Conservation (phyloP, 139 green algal species). For the Chlorella sorokiniana region DNA sequence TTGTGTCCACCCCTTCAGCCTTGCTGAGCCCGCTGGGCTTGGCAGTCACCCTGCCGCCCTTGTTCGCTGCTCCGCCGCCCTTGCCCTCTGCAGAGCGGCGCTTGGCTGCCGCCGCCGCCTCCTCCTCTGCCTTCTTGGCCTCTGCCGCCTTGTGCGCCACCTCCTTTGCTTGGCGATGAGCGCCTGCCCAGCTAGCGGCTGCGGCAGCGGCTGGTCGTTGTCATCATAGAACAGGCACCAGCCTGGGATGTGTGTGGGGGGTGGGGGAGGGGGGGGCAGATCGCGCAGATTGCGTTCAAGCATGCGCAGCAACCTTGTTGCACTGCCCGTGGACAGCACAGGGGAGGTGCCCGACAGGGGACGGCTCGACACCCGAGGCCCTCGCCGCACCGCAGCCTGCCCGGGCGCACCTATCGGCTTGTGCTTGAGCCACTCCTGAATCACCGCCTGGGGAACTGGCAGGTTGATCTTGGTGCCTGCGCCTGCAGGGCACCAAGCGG, state of each 20-base stretch:
- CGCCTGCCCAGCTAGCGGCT: slow-evolving; percentile 10
- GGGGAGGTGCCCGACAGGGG: too few species aligned
- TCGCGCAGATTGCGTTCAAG: not conserved
- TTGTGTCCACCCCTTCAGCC: too few species aligned
- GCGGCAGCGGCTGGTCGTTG: slow-evolving; percentile 13
- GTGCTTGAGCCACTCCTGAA: slow-evolving; percentile 15
- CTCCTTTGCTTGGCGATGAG: slow-evolving; percentile 19
- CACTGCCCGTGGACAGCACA: too few species aligned
- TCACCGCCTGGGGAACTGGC: not conserved
- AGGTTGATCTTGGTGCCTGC: slow-evolving; percentile 27
- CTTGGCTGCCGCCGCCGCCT: not conserved
- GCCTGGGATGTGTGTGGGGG: not conserved
- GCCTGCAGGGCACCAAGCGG: not conserved
- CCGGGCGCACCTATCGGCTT: slow-evolving; percentile 10
- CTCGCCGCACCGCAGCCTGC: not conserved
- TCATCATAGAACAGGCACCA: slow-evolving; percentile 23
- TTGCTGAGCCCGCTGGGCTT: too few species aligned
- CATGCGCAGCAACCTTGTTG: not conserved
- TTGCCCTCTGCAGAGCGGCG: too few species aligned
- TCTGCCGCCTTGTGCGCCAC: not conserved
- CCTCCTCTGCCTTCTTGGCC: too few species aligned
- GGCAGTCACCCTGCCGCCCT: not conserved
- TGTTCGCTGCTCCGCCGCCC: not conserved
- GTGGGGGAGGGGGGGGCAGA: too few species aligned
- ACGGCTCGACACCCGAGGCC: too few species aligned